phyloP scores from a whole-genome alignment of 768 basidiomycete species.

The Serendipita sp. region DNA sequence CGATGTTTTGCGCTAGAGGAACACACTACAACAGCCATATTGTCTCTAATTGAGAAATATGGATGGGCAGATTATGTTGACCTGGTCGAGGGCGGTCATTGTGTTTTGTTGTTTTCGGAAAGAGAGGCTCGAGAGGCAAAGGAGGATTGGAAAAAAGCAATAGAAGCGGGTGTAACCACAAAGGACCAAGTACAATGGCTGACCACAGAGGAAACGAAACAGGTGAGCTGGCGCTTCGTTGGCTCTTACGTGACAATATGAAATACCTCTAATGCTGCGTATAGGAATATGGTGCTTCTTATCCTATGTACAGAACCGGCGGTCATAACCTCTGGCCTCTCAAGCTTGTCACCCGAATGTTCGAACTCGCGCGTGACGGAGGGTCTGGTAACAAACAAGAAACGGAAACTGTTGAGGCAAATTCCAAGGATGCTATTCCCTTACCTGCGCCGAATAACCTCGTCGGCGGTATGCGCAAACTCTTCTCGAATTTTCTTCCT shows the following conservation, averaged over 20 bases:
- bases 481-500: background rate
- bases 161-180: slow-evolving; percentile 33
- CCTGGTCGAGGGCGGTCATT: slow-evolving; percentile 41
- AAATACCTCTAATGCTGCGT: background rate
- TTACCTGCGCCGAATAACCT: background rate
- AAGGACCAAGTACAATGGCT: slow-evolving; percentile 30
- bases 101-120: slow-evolving; percentile 32
- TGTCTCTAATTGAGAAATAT: slow-evolving; percentile 31
- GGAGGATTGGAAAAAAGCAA: slow-evolving; percentile 38
- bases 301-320: slow-evolving; percentile 35
- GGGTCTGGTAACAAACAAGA: background rate
- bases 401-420: background rate
- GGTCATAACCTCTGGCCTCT: slow-evolving; percentile 63
- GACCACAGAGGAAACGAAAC: slow-evolving; percentile 28
- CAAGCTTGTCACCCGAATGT: slow-evolving; percentile 62
- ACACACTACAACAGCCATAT: slow-evolving; percentile 33
- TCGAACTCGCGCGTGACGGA: slow-evolving; percentile 23
- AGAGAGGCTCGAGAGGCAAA: slow-evolving; percentile 25
- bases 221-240: slow-evolving; percentile 22
- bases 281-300: slow-evolving; percentile 30
- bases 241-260: background rate
- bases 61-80: slow-evolving; percentile 38
- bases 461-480: background rate
- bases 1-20: slow-evolving; percentile 40
- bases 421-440: background rate